Evolutionary conservation across 2,329 filamentous ascomycete genomes (phyloP).

Genomic region (Teratosphaeria nubilosa): DNA sequence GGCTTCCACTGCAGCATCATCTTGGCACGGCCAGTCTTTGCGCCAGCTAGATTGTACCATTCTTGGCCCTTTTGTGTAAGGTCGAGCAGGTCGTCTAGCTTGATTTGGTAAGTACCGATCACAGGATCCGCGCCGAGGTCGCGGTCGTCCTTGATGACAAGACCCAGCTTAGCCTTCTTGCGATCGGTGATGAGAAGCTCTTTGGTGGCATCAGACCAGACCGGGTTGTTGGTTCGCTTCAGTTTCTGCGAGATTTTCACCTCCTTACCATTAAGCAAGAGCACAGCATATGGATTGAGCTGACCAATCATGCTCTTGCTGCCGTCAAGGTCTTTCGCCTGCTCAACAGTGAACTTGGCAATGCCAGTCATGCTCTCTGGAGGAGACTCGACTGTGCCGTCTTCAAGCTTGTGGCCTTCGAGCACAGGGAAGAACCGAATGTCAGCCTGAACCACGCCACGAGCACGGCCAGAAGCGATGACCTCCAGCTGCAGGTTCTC

Average conservation of each 20-base stretch:
- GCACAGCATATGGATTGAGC: conserved; percentile 79
- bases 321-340: conserved; percentile 90
- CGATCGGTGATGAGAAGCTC: conserved; percentile 92
- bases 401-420: conserved; percentile 57
- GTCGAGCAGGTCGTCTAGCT: conserved; percentile 84
- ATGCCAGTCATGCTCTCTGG: conserved; percentile 92
- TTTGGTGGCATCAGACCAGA: conserved; percentile 87
- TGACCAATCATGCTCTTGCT: conserved; percentile 84
- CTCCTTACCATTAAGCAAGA: conserved; percentile 86
- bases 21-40: conserved; percentile 75
- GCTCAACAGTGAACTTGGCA: conserved; percentile 82
- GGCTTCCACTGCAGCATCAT: conserved; percentile 93
- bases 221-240: conserved; percentile 94
- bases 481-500: conserved; percentile 83
- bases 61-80: conserved; percentile 87
- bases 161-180: conserved; percentile 77
- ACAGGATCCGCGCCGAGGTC: conserved; percentile 74
- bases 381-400: conserved; percentile 68
- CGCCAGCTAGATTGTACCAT: conserved; percentile 83
- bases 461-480: conserved; percentile 69
- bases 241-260: conserved; percentile 82
- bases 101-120: conserved; percentile 88
- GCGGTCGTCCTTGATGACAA: conserved; percentile 92
- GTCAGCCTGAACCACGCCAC: conserved; percentile 70
- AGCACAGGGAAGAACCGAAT: conserved; percentile 93